Evolutionary conservation across 805 yeast species (phyloP).

Genomic region (Starmerella apis): DNA sequence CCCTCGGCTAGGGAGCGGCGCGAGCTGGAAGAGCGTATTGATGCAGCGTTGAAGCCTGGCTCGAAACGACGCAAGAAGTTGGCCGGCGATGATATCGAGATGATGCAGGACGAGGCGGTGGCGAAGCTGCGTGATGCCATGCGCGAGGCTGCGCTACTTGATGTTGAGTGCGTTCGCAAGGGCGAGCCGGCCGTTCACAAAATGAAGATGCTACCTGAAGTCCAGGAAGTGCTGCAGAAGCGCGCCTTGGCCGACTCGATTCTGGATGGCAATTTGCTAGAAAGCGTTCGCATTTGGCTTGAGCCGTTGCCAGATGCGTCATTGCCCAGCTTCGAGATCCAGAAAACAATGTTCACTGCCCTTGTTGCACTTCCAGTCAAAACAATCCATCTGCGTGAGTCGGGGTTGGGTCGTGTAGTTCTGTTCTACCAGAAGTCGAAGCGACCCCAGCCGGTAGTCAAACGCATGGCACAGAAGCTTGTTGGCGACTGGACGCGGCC

Average conservation of each 20-base stretch:
- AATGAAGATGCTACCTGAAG: slow-evolving; percentile 68
- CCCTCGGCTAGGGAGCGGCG: slow-evolving; percentile 47
- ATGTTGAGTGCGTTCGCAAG: slow-evolving; percentile 44
- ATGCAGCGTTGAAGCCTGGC: slow-evolving; percentile 59
- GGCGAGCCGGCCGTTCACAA: slow-evolving; percentile 67
- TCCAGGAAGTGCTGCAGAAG: slow-evolving; percentile 61
- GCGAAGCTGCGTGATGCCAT: slow-evolving; percentile 72
- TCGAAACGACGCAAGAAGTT: slow-evolving; percentile 46
- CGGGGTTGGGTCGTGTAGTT: slow-evolving; percentile 87
- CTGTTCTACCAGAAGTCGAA: slow-evolving; percentile 86
- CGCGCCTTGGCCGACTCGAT: slow-evolving; percentile 84
- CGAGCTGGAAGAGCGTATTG: slow-evolving; percentile 70
- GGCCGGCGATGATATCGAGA: slow-evolving; percentile 88
- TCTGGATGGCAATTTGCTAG: slow-evolving; percentile 83
- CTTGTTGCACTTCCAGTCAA: slow-evolving; percentile 76
- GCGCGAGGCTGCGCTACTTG: slow-evolving; percentile 59
- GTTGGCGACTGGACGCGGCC: slow-evolving; percentile 99
- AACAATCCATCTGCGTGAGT: slow-evolving; percentile 87
- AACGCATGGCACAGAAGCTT: slow-evolving; percentile 78
- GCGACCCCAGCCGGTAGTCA: slow-evolving; percentile 76
- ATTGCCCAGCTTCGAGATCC: slow-evolving; percentile 94
- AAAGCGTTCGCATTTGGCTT: slow-evolving; percentile 90
- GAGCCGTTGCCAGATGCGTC: slow-evolving; percentile 98
- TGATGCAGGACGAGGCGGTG: slow-evolving; percentile 87
- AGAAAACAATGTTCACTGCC: slow-evolving; percentile 70